phyloP scores from a whole-genome alignment of 2,329 filamentous ascomycete genomes.

The Davidsoniella virescens region DNA sequence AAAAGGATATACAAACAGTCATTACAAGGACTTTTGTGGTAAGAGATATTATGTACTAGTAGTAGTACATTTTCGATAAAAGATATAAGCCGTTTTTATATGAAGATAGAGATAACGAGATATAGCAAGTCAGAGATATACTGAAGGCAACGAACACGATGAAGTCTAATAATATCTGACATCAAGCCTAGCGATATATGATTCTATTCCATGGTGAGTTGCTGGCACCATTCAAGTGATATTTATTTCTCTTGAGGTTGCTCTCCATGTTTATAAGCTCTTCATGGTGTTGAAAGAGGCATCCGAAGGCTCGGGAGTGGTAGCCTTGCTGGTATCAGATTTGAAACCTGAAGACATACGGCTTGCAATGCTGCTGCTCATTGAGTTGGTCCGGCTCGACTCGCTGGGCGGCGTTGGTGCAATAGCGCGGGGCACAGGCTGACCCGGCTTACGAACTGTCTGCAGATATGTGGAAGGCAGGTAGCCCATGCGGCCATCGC shows the following conservation, averaged over 20 bases:
- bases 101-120: not conserved
- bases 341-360: constrained; percentile 8
- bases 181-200: too few relatives aligned
- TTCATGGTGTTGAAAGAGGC: constrained; percentile 10
- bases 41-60: too few relatives aligned
- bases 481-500: constrained; percentile 83
- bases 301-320: constrained; percentile 9
- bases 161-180: not conserved
- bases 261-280: constrained; percentile 4
- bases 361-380: constrained; percentile 25
- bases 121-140: not conserved
- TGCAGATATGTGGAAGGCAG: constrained; percentile 83
- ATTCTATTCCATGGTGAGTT: too few relatives aligned
- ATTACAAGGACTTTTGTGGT: too few relatives aligned
- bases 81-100: too few relatives aligned
- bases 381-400: constrained; percentile 30
- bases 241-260: too few relatives aligned
- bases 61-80: too few relatives aligned
- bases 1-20: too few relatives aligned
- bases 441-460: constrained; percentile 39
- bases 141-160: not conserved
- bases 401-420: constrained; percentile 31
- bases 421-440: constrained; percentile 31
- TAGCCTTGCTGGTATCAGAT: constrained; percentile 10
- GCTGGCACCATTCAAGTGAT: too few relatives aligned